Base-by-base conservation (phyloP, 1,284 basidiomycete species). In the Microbotryomycetes sp. region DNA sequence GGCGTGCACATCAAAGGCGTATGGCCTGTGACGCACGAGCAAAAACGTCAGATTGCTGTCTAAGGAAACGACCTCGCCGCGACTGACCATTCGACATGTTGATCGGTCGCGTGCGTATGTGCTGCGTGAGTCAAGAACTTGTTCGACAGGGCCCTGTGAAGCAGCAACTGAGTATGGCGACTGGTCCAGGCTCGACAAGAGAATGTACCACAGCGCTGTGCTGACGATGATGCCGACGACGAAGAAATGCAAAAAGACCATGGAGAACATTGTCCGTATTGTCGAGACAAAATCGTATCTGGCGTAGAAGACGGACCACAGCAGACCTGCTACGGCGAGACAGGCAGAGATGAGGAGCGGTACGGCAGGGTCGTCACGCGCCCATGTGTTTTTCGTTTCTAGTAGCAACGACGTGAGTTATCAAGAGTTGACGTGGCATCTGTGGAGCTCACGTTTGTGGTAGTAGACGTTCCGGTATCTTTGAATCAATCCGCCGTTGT, bases 351-450 rank as follows among this genome's bases (percentile, higher is more conserved):
- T 85, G 53, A 96, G 81, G 49, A 94, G 81, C 41, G 94, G 80
- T 70, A 94, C 91, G 15, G 92, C 91, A 21, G 92, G 92, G 74
- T 96, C 91, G 75, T 97, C 92, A 74, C 92, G 80, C 26, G 91
- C 90, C 91, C 92, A 96, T 5, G 88, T 89, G 75, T 97, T 96
- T 81, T 96, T 96, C n/a, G 92, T 97, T 79, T 96, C 90, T 89
- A n/a, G n/a, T n/a, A n/a, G 76, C 75, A 13, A 45, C 48, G 72
- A 28, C 31, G 47, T 59, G 45, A 15, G 45, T 3, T 27, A 46
- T 35, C 66, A 51, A 57, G 57, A 24, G 21, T 9, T 2, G 24
- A 5, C 6, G 35, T 50, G 48, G 27, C 15, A 27, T 16, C 35
- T n/a, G 5, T 45, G 26, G 24, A 30, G 30, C 83, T 59, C 71